These are phyloP conservation scores for Deinandra increscens DNA, from an alignment of 129 eudicot genomes.

Conservation along the genomic window DNA sequence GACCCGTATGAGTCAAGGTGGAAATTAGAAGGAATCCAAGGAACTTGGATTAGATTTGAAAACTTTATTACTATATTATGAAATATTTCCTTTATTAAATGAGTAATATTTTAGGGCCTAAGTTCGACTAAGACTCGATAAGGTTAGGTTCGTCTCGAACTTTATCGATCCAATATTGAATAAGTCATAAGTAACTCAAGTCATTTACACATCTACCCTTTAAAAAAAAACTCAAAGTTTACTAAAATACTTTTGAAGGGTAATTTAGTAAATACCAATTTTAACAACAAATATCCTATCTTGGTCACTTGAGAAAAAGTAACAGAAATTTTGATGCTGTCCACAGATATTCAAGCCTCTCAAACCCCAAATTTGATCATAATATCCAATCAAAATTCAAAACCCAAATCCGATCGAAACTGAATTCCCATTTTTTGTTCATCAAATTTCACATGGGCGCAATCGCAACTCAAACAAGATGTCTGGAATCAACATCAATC, in stretches of 20 bases:
- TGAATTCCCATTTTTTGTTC: not conserved
- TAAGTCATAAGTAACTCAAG: no score
- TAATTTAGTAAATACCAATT: not conserved
- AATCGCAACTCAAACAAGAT: slow-evolving; percentile 36
- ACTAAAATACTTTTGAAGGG: not conserved
- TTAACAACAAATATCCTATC: not conserved
- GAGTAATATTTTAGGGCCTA: no score
- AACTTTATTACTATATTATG: no score
- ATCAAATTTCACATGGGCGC: slow-evolving; percentile 23
- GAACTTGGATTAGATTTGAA: no score
- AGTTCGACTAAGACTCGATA: no score
- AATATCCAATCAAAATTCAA: not conserved
- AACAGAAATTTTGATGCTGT: not conserved
- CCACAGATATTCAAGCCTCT: slow-evolving; percentile 17
- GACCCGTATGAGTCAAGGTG: no score
- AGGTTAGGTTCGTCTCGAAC: no score
- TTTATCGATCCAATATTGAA: no score
- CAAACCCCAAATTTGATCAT: not conserved
- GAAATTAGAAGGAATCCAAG: no score
- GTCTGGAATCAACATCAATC: slow-evolving; percentile 21
- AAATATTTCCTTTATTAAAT: no score
- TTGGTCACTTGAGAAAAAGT: not conserved
- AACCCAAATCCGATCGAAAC: not conserved
- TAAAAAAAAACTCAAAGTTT: no score
- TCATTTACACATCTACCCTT: no score